Evolutionary conservation across 805 yeast species (phyloP).

Genomic region (Soucietia sequanensis): DNA sequence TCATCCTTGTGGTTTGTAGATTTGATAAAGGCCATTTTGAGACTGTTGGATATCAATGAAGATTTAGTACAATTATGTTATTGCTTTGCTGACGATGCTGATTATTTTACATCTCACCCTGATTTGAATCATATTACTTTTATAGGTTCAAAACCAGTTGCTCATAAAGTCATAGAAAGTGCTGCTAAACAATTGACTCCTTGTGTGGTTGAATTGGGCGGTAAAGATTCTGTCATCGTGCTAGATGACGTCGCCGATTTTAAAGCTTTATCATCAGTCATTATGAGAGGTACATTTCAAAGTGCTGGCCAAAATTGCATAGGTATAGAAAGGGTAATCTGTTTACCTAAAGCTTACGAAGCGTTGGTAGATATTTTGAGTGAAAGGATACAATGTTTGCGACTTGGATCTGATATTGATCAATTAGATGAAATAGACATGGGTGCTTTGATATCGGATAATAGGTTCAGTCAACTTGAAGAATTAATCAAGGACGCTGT

Average conservation of each 20-base stretch:
- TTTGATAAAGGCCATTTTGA: constrained; percentile 69
- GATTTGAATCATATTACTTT: constrained; percentile 86
- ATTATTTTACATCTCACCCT: constrained; percentile 79
- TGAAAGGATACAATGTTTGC: constrained; percentile 55
- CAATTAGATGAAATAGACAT: constrained; percentile 87
- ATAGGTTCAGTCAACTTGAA: constrained; percentile 69
- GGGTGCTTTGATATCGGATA: constrained; percentile 91
- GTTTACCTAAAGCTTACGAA: constrained; percentile 68
- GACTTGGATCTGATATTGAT: constrained; percentile 91
- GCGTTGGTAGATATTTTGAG: constrained; percentile 55
- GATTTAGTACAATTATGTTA: constrained; percentile 84
- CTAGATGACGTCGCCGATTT: constrained; percentile 72
- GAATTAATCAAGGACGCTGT: constrained; percentile 72
- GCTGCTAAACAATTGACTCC: constrained; percentile 91
- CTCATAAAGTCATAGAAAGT: constrained; percentile 78
- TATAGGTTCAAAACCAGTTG: constrained; percentile 94
- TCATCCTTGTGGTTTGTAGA: constrained; percentile 77
- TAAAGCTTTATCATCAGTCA: constrained; percentile 60
- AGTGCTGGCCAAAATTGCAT: constrained; percentile 98
- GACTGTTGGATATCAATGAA: constrained; percentile 72
- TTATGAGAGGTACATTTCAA: constrained; percentile 95
- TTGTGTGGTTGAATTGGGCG: constrained; percentile 94
- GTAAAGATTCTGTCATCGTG: constrained; percentile 88
- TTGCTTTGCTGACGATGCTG: constrained; percentile 89
- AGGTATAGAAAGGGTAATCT: constrained; percentile 92